phyloP scores from a whole-genome alignment of 2,329 filamentous ascomycete genomes.

The Sporothrix protearum region DNA sequence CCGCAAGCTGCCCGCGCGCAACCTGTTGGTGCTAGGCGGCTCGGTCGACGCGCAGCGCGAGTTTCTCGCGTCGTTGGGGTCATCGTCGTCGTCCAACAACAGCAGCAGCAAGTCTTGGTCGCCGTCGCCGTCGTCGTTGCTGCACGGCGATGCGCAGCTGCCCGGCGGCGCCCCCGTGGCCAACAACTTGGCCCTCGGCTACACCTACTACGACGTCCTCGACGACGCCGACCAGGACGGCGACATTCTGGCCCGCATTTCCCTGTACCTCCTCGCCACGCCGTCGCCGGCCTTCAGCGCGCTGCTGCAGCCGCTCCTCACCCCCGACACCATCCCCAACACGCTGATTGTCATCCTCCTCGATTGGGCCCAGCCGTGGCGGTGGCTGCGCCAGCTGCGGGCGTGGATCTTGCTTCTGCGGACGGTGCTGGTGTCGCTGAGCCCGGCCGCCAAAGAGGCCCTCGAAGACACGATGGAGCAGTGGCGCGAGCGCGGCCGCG shows the following conservation, averaged over 20 bases:
- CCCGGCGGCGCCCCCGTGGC: slow-evolving; percentile 71
- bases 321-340: slow-evolving; percentile 76
- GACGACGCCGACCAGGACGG: slow-evolving; percentile 93
- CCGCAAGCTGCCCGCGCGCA: slow-evolving; percentile 88
- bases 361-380: slow-evolving; percentile 92
- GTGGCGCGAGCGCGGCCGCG: slow-evolving; percentile 73
- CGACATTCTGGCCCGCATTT: slow-evolving; percentile 88
- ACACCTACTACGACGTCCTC: slow-evolving; percentile 91
- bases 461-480: slow-evolving; percentile 82
- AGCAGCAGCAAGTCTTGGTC: too few relatives aligned
- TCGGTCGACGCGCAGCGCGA: slow-evolving; percentile 79
- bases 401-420: slow-evolving; percentile 85
- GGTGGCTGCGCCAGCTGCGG: slow-evolving; percentile 83
- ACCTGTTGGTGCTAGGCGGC: slow-evolving; percentile 79
- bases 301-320: slow-evolving; percentile 79
- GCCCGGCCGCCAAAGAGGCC: slow-evolving; percentile 70
- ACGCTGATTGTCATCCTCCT: slow-evolving; percentile 87
- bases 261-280: slow-evolving; percentile 81
- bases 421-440: slow-evolving; percentile 69
- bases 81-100: slow-evolving; percentile 45
- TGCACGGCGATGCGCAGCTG: slow-evolving; percentile 28
- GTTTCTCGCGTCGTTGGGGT: slow-evolving; percentile 66
- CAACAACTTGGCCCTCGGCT: slow-evolving; percentile 87
- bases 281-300: slow-evolving; percentile 79
- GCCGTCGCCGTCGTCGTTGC: slow-evolving; percentile 56